Base-by-base conservation (phyloP, 192 early-diverging fungal species). In the Chytriomyces sp. region DNA sequence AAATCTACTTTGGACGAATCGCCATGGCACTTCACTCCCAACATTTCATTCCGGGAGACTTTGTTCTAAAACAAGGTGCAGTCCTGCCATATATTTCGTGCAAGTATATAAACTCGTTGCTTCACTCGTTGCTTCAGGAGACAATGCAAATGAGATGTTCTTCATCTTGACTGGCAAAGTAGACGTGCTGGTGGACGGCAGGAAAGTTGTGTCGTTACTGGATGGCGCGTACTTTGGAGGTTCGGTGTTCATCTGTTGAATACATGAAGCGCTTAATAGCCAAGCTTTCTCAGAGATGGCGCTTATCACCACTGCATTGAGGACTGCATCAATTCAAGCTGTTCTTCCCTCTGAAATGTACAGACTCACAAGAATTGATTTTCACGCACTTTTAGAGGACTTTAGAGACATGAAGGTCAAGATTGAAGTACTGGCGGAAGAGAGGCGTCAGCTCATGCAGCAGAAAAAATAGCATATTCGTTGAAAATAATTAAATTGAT, bases 121-220 rank as follows among this genome's bases (percentile, higher is more conserved):
- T n/a, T n/a, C n/a, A n/a, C n/a, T n/a, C n/a, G n/a, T n/a, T n/a
- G n/a, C n/a, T n/a, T n/a, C n/a, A n/a, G n/a, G n/a, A n/a, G n/a
- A n/a, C n/a, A n/a, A n/a, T 39, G 83, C 81, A 40, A 78, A 82
- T 69, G 72, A 76, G 26, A 85, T 85, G 84, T 75, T 70, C 61
- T 75, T 75, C 39, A 75, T 75, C 32, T 22, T 75, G 26, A 39
- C 74, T 25, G 74, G 74, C 31, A 38, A 39, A 38, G 57, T 75
- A 17, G 32, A 73, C 2, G 73, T 75, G 7, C 25, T 60, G n/a
- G 74, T 75, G 32, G 68, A 75, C 49, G 57, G 73, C 4, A 28
- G 14, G 5, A 36, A 52, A 31, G 39, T 72, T 10, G 75, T 25
- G 6, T n/a, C 30, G 3, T 39, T 75, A 36, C 32, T 64, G 5